phyloP scores from a whole-genome alignment of 2,329 filamentous ascomycete species.

The Diaporthe australafricana region DNA sequence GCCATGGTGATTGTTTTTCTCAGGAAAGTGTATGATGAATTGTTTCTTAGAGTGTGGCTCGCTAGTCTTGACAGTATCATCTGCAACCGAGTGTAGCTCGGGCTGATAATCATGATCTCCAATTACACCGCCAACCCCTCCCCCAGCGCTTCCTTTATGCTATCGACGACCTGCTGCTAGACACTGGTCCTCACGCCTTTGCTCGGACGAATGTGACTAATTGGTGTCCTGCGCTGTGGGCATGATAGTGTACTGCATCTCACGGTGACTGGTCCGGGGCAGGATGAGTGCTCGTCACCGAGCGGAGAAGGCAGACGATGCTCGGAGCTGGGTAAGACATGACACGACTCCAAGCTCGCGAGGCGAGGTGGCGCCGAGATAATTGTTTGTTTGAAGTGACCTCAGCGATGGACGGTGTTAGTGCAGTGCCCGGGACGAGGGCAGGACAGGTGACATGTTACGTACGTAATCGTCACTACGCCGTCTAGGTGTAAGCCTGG shows the following conservation, averaged over 20 bases:
- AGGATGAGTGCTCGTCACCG: slow-evolving; percentile 5
- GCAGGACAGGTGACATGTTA: neutral
- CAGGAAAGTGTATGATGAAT: neutral
- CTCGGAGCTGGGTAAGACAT: neutral
- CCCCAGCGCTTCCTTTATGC: slow-evolving; percentile 17
- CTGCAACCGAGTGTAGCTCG: neutral
- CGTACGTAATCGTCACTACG: slow-evolving; percentile 11
- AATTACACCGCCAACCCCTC: neutral
- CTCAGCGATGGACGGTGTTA: neutral
- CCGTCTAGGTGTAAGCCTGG: neutral
- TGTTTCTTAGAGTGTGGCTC: neutral
- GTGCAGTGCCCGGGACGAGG: neutral
- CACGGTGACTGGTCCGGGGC: slow-evolving; percentile 7
- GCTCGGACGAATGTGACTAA: neutral
- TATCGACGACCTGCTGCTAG: neutral
- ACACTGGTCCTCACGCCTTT: neutral
- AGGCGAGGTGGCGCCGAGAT: neutral
- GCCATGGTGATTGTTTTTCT: slow-evolving; percentile 51
- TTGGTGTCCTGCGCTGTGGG: neutral
- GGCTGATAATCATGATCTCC: neutral
- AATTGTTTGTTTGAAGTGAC: neutral
- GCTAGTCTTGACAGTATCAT: slow-evolving; percentile 21
- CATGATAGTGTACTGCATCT: neutral
- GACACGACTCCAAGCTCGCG: neutral
- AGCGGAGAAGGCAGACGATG: slow-evolving; percentile 10